These are phyloP conservation scores for Rhizomucor miehei DNA, from an alignment of 371 early-diverging fungal species.

Conservation along the genomic window DNA sequence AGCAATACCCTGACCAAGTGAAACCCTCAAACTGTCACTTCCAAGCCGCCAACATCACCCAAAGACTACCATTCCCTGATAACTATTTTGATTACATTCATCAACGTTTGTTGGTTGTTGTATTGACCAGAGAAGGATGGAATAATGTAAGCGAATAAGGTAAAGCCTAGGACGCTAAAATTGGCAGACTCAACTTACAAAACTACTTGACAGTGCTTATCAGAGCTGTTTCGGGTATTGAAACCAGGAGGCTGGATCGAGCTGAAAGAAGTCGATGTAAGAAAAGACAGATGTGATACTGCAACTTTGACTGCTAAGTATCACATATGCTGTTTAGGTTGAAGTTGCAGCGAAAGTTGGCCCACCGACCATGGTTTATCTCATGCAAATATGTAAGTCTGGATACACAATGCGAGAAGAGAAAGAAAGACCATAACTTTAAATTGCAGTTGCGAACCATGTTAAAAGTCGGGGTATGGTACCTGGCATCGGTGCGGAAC, in stretches of 20 bases:
- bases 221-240: background rate
- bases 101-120: constrained; percentile 22
- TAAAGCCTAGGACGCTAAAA: too few relatives aligned
- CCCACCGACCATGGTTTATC: too few relatives aligned
- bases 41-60: constrained; percentile 18
- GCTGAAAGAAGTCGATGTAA: constrained; percentile 14
- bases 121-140: background rate
- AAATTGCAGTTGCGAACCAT: too few relatives aligned
- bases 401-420: too few relatives aligned
- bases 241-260: constrained; percentile 2
- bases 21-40: constrained; percentile 31
- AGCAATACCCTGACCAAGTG: constrained; percentile 13
- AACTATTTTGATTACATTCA: constrained; percentile 53
- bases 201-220: constrained; percentile 3
- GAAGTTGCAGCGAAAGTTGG: background rate
- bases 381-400: background rate
- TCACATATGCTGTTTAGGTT: background rate
- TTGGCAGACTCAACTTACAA: too few relatives aligned
- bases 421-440: too few relatives aligned
- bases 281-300: background rate
- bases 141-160: too few relatives aligned
- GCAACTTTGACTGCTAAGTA: too few relatives aligned
- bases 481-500: background rate
- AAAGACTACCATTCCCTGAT: constrained; percentile 40
- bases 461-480: background rate